Base-by-base conservation (phyloP, 2,329 filamentous ascomycete genomes). In the Cladosporium sp. region DNA sequence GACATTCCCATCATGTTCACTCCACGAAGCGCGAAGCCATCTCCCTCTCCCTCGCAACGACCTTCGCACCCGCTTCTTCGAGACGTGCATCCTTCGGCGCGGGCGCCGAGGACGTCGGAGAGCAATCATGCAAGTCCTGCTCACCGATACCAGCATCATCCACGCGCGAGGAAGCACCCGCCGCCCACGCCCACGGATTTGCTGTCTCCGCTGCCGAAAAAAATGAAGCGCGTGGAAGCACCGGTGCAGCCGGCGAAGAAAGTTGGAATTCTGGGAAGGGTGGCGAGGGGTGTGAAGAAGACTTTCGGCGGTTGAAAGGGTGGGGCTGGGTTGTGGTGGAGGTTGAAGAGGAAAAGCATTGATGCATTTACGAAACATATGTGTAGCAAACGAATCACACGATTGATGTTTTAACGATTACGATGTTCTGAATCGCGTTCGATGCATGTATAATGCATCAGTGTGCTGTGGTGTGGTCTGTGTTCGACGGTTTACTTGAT, bases 1-100 rank as follows among this genome's bases (percentile, higher is more conserved):
- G 70, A 74, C 3, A 74, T 76, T 23, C 74, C 74, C 1, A 76
- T 76, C 68, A 76, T 76, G 73, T 71, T 76, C n/a, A 69, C 71
- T 16, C 30, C 30, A 0, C 23, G 30, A 25, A 3, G 16, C 7
- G 2, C 16, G 3, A 58, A 58, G 2, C 56, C 56, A 5, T 28
- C 16, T 8, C 25, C 23, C 30, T 28, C 21, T 3, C 36, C 21
- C 5, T 14, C 36, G 3, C 56, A 46, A 3, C 5, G 21, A 2
- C 32, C 32, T 18, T 43, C 56, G 7, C 34, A 13, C 6, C 26
- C 56, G 2, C 34, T 23, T 8, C 21, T 46, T 5, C 14, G 23
- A 30, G 36, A 26, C 11, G 23, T 39, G 2, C 54, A 57, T 23
- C 30, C 54, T 57, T 39, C 54, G 3, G 30, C 54, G 30, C 54